A percentile compares a stretch with the other conserved stretches of the same genome.
These are phyloP conservation scores for Fomitopsis pinicola DNA, from an alignment of 1,284 basidiomycete genomes.

Conservation along the genomic window DNA sequence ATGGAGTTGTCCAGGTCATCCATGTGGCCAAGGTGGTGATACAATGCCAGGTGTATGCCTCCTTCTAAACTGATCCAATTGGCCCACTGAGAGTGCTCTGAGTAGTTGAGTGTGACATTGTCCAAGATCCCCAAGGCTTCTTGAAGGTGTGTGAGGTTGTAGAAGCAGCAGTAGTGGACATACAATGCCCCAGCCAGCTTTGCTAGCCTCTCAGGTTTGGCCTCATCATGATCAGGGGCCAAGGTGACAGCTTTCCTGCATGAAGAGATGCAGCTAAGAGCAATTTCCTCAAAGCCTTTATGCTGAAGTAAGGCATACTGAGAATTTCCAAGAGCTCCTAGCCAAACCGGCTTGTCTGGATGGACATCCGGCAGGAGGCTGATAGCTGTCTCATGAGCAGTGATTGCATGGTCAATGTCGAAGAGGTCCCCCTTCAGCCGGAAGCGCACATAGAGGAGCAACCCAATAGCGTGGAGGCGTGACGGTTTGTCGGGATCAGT, in stretches of 20 bases:
- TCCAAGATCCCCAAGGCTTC: neutral
- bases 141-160: neutral
- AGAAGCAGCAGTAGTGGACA: neutral
- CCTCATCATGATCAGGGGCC: neutral
- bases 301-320: neutral
- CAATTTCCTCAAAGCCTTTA: neutral
- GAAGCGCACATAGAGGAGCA: neutral
- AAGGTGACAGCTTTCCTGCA: neutral
- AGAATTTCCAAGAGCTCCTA: neutral
- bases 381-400: neutral
- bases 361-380: neutral
- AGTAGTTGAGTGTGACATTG: neutral
- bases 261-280: neutral
- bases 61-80: neutral
- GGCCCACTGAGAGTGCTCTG: neutral
- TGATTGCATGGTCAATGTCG: neutral
- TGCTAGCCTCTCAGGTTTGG: neutral
- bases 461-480: neutral
- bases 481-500: neutral
- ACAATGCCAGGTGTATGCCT: neutral
- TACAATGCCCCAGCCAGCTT: neutral
- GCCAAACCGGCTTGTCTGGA: neutral
- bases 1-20: neutral
- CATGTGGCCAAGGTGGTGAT: neutral
- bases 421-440: neutral